Evolutionary conservation across 164 flowering plant species (phyloP).

Genomic region (Litsea cubeba): DNA sequence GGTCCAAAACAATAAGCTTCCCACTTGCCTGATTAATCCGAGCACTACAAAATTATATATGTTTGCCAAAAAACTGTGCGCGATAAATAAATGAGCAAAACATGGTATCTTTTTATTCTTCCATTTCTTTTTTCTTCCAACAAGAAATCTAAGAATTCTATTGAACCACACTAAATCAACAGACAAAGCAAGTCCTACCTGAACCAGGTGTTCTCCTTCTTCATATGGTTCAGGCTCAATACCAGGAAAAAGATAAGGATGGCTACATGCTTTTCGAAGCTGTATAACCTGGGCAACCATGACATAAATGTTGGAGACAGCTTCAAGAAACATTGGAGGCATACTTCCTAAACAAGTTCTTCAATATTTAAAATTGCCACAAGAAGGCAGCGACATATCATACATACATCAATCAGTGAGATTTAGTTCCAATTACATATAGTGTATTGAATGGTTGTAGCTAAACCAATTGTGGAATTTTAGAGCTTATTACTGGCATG

Average conservation of each 20-base stretch:
- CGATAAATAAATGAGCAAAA: neutral
- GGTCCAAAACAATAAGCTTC: slow-evolving; percentile 78
- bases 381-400: neutral
- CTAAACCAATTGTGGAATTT: neutral
- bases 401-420: neutral
- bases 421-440: neutral
- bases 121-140: neutral
- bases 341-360: neutral
- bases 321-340: slow-evolving; percentile 1
- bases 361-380: neutral
- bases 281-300: slow-evolving; percentile 67
- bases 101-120: neutral
- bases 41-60: slow-evolving; percentile 3
- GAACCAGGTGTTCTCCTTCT: slow-evolving; percentile 94
- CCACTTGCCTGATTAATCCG: slow-evolving; percentile 74
- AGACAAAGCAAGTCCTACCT: slow-evolving; percentile 39
- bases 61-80: neutral
- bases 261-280: slow-evolving; percentile 89
- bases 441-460: neutral
- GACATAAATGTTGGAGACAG: slow-evolving; percentile 1
- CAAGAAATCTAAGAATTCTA: neutral
- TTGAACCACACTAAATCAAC: neutral
- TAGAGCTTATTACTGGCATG: neutral
- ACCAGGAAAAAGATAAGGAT: slow-evolving; percentile 93
- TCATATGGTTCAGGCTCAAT: slow-evolving; percentile 96